A percentile compares a stretch with the other conserved stretches of the same genome.
phyloP scores from a whole-genome alignment of 345 rosid genomes.

The Arabidopsis suecica region DNA sequence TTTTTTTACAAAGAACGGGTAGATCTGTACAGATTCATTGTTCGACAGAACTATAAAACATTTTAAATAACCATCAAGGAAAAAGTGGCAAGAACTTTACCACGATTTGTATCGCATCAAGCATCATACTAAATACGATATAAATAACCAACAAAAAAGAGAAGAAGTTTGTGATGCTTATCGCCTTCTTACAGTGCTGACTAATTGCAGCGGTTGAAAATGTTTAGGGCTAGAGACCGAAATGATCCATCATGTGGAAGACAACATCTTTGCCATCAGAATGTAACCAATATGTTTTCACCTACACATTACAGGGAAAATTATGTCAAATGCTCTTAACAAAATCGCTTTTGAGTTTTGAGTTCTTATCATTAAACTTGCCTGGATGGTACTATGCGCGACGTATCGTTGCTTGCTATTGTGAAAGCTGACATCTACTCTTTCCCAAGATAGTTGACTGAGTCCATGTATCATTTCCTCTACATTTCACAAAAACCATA shows the following conservation, averaged over 20 bases:
- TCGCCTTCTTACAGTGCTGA: slow-evolving; percentile 24
- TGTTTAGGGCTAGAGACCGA: slow-evolving; percentile 57
- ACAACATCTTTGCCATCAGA: slow-evolving; percentile 95
- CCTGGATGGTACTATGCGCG: slow-evolving; percentile 94
- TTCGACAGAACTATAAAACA: slow-evolving; percentile 5
- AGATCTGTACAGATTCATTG: slow-evolving; percentile 32
- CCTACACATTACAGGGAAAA: slow-evolving; percentile 54
- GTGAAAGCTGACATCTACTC: slow-evolving; percentile 90
- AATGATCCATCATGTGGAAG: slow-evolving; percentile 87
- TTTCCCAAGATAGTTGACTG: slow-evolving; percentile 82
- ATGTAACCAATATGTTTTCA: slow-evolving; percentile 86
- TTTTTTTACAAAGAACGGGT: slow-evolving; percentile 18
- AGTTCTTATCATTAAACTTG: slow-evolving; percentile 46
- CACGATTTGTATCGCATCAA: slow-evolving; percentile 24
- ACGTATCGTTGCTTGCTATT: slow-evolving; percentile 75
- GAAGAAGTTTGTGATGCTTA: slow-evolving; percentile 3
- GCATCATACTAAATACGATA: slow-evolving; percentile 4
- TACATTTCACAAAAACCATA: slow-evolving; percentile 42
- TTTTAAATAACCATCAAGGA: slow-evolving; percentile 16
- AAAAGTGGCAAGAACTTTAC: slow-evolving; percentile 1
- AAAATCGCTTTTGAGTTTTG: background rate
- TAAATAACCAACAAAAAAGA: background rate
- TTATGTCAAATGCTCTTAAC: background rate
- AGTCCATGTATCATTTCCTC: slow-evolving; percentile 92
- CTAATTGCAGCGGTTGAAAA: slow-evolving; percentile 7